Base-by-base conservation (phyloP, 176 grass and related monocot species). In the Triticum turgidum region DNA sequence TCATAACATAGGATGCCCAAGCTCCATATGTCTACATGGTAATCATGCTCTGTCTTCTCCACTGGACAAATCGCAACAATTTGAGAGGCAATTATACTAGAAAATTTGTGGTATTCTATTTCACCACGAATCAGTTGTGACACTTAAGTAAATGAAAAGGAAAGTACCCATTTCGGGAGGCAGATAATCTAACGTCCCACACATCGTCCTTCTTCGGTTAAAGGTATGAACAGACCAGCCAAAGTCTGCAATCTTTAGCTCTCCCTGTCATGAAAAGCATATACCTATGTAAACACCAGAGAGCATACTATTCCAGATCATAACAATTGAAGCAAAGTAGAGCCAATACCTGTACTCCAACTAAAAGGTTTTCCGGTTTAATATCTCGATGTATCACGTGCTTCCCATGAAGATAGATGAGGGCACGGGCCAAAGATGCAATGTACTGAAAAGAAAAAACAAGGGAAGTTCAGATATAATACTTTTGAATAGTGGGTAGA, bases 161-260 rank as follows among this genome's bases (percentile, higher is more conserved):
- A 80, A 90, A 85, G 65, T 94, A 99, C 97, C 97, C 97, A 99
- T 99, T 94, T 99, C 94, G 66, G 97, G 97, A 41, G 97, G 97
- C 25, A 99, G 87, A 7, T 99, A 99, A 85, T 99, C 97, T 29
- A 99, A 78, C 2, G 97, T 99, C 14, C 97, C 97, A 13, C 97
- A 99, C 94, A 99, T 99, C 8, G 97, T 97, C 76, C 77, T 62
- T 22, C 97, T 99, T 24, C 94, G 37, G 65, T 99, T 96, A 56
- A 96, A 99, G 15, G 94, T 97, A 45, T 94, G 94, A 4, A 99
- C 94, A 20, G 97, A 97, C 97, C 97, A 99, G 24, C 97, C 97
- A 68, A 99, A 99, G 83, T 99, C 97, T 37, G 97, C 97, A 83
- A 99, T 99, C 87, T 99, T 99, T 2, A 99, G 58, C 64, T 99